These are phyloP conservation scores for Malassezia yamatoensis DNA, from an alignment of 1,284 basidiomycete species.

Conservation along the genomic window DNA sequence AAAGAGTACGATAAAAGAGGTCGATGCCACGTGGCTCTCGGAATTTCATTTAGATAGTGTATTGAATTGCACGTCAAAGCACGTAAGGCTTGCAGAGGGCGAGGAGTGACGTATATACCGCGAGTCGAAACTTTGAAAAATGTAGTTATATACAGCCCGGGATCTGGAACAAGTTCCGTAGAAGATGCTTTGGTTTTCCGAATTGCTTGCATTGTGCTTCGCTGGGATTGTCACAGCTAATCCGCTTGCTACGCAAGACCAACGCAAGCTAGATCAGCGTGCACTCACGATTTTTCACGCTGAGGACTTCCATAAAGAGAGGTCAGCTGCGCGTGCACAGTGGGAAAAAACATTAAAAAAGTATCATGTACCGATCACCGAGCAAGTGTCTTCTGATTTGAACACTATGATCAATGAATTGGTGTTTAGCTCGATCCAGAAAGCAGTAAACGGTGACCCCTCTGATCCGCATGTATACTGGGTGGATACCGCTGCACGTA, in stretches of 20 bases:
- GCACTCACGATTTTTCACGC: background rate
- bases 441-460: slow-evolving; percentile 13
- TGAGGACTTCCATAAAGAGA: background rate
- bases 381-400: background rate
- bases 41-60: no score
- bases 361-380: slow-evolving; percentile 7
- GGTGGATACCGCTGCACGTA: slow-evolving; percentile 13
- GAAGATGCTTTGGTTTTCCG: no score
- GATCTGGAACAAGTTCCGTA: no score
- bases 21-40: background rate
- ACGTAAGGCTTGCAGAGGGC: background rate
- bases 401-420: slow-evolving; percentile 12
- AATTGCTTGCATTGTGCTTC: background rate
- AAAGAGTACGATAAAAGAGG: background rate
- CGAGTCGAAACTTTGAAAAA: no score
- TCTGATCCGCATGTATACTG: slow-evolving; percentile 12
- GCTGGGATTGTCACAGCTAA: background rate
- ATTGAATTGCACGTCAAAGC: background rate
- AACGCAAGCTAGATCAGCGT: slow-evolving; percentile 5
- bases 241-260: slow-evolving; percentile 15
- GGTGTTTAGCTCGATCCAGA: slow-evolving; percentile 15
- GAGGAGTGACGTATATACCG: no score
- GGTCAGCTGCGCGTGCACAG: background rate
- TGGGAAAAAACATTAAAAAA: slow-evolving; percentile 9
- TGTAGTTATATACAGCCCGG: no score